These are phyloP conservation scores for Salmacisia buchloeana DNA, from an alignment of 1,284 basidiomycete species.

Conservation along the genomic window DNA sequence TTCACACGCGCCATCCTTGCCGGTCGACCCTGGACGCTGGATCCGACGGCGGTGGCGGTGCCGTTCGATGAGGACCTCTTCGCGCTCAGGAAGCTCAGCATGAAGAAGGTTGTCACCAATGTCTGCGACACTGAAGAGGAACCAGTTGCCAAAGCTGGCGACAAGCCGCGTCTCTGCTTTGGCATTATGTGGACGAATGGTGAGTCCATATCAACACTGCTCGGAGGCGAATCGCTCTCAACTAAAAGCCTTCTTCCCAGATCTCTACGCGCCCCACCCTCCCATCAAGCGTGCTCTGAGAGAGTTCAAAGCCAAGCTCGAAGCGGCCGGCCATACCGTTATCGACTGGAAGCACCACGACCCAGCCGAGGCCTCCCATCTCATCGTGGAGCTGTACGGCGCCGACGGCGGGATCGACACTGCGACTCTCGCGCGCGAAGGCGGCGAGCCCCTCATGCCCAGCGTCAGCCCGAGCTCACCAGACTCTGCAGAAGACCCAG, in stretches of 20 bases:
- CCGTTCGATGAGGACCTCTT: slow-evolving; percentile 25
- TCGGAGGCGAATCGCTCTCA: not conserved
- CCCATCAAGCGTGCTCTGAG: not conserved
- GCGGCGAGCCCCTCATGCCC: slow-evolving; percentile 33
- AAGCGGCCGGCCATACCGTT: not conserved
- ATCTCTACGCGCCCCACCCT: not conserved
- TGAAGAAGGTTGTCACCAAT: too few species aligned
- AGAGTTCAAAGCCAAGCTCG: not conserved
- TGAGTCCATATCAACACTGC: not conserved
- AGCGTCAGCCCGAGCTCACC: too few species aligned
- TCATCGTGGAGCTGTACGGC: slow-evolving; percentile 19
- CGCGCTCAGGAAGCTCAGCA: slow-evolving; percentile 18
- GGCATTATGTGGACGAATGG: slow-evolving; percentile 15
- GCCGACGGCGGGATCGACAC: slow-evolving; percentile 43
- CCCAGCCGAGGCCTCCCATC: not conserved
- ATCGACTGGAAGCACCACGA: slow-evolving; percentile 16
- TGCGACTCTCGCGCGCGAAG: slow-evolving; percentile 20
- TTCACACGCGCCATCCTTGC: not conserved
- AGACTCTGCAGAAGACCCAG: too few species aligned
- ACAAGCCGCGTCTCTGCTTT: slow-evolving; percentile 18
- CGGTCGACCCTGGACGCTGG: slow-evolving; percentile 3
- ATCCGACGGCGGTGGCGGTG: slow-evolving; percentile 13
- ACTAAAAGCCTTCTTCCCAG: too few species aligned
- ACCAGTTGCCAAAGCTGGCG: not conserved
- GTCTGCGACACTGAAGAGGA: too few species aligned